Evolutionary conservation across 495 filamentous ascomycete genomes (phyloP).

Genomic region (Sordaria brevicollis): DNA sequence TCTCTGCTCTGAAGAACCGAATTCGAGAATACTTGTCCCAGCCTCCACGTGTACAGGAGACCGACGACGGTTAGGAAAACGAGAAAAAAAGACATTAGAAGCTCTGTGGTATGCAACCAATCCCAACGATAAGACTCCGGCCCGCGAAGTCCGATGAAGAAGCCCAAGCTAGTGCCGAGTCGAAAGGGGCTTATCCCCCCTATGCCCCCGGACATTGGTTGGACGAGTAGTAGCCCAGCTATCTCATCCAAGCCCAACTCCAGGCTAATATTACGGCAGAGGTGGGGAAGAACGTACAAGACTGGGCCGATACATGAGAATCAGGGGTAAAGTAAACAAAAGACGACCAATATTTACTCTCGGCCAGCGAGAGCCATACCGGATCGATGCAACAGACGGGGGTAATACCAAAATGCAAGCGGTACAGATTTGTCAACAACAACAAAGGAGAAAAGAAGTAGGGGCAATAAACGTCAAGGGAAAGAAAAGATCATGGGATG

Average conservation of each 20-base stretch:
- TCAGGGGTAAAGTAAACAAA: neutral
- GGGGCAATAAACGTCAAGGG: neutral
- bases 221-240: neutral
- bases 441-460: neutral
- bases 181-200: neutral
- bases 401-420: neutral
- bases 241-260: neutral
- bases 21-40: neutral
- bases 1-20: neutral
- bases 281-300: neutral
- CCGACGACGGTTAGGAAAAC: neutral
- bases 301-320: neutral
- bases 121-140: neutral
- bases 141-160: neutral
- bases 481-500: neutral
- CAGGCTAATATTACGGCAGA: neutral
- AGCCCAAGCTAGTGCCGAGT: neutral
- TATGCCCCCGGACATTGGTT: neutral
- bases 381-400: neutral
- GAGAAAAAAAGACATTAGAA: neutral
- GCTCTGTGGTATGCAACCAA: neutral
- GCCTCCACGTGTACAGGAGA: neutral
- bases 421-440: neutral
- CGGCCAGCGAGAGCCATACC: neutral
- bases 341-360: neutral